phyloP scores from a whole-genome alignment of 2,329 filamentous ascomycete genomes.

The Epichloe aotearoae region DNA sequence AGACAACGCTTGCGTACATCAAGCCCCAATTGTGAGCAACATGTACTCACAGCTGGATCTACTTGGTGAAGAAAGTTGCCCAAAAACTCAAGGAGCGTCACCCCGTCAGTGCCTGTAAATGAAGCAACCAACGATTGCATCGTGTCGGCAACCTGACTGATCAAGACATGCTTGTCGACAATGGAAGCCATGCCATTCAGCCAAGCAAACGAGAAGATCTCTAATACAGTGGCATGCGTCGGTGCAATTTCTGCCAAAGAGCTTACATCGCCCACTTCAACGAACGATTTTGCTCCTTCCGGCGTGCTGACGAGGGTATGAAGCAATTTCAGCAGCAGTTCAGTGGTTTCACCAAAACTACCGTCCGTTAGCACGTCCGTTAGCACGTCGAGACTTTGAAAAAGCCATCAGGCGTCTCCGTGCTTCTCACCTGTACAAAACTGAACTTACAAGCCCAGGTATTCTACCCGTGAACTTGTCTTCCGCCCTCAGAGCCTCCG shows the following conservation, averaged over 20 bases:
- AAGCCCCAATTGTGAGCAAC: too few species aligned
- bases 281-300: conserved; percentile 35
- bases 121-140: conserved; percentile 36
- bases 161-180: conserved; percentile 18
- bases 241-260: conserved; percentile 45
- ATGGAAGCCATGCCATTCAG: conserved; percentile 29
- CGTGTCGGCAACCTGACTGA: conserved; percentile 30
- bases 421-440: conserved; percentile 35
- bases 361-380: too few species aligned
- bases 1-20: background rate
- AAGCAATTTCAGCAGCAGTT: conserved; percentile 42
- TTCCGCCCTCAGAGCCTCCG: conserved; percentile 30
- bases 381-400: too few species aligned
- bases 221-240: conserved; percentile 37
- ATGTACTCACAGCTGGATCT: conserved; percentile 29
- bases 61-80: conserved; percentile 37
- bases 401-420: too few species aligned
- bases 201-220: conserved; percentile 45
- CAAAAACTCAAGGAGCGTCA: conserved; percentile 46
- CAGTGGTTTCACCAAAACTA: conserved; percentile 36
- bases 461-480: conserved; percentile 38
- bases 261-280: conserved; percentile 36
- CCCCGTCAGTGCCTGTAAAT: conserved; percentile 46
- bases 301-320: conserved; percentile 39
- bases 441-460: conserved; percentile 36